Evolutionary conservation across 306 rosid species (phyloP), one percentile per base, ranked within the genome.

Genomic region (Lithocarpus polystachyus): DNA sequence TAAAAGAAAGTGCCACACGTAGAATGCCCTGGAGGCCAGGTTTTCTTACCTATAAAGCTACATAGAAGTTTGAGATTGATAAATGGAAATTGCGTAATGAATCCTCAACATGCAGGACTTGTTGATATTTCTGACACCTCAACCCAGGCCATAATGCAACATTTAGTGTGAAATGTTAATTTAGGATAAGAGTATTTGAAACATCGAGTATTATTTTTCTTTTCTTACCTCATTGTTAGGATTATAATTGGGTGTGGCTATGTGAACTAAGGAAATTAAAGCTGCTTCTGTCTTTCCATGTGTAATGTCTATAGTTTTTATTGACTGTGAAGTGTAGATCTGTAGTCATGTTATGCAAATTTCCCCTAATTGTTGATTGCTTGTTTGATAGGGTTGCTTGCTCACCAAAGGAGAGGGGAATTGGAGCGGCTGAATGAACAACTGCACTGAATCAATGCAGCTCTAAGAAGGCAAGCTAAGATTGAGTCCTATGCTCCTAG

Each of bases 401-500:
- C 98, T 23, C 92, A 93, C 71, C 99, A 93, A 88, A 89, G 99
- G 85, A 95, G 54, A 82, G 93, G 88, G 26, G 97, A 93, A 85
- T 73, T 95, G 68, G 77, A 91, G 77, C 80, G 89, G 56, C 48
- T 95, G 79, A 95, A 95, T 56, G 99, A 95, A 78, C 99, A 95
- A 83, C 84, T 91, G 59, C 92, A 93, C 70, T 98, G 91, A 77
- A 95, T 95, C 78, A 95, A 93, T 52, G 78, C 89, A 35, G 97
- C 98, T 65, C 85, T 90, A 55, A 89, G 97, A 87, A 93, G 92
- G 86, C 98, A 95, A 86, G 98, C 99, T 19, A 95, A 93, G 84
- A 93, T 95, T 52, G 98, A 95, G 85, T 93, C 99, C 14, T 95
- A 95, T 73, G 98, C 99, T 53, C 99, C 99, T n/a, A 79, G 35